phyloP scores from a whole-genome alignment of 306 rosid genomes.

The Sicyos baderoa region DNA sequence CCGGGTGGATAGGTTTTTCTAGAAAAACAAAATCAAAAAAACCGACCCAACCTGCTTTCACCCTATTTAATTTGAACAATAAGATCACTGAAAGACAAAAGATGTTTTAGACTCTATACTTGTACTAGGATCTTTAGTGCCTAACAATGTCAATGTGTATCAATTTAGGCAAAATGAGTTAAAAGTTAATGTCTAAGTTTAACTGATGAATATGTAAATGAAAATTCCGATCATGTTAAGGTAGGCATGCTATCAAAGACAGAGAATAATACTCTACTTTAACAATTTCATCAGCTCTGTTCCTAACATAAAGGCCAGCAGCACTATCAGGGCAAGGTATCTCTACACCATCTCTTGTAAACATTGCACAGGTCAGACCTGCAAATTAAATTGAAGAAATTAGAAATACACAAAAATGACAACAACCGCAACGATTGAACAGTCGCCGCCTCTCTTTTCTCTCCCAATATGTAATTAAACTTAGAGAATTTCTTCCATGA shows the following conservation, averaged over 20 bases:
- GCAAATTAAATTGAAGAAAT: constrained; percentile 36
- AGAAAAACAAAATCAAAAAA: too few species aligned
- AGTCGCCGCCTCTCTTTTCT: not conserved
- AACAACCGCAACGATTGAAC: constrained; percentile 3
- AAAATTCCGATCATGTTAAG: constrained; percentile 4
- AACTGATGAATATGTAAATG: not conserved
- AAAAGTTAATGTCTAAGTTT: not conserved
- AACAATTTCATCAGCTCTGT: constrained; percentile 73
- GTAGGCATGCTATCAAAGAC: not conserved
- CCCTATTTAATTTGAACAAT: not conserved
- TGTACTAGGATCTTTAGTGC: not conserved
- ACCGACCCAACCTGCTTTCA: too few species aligned
- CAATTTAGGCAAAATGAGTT: not conserved
- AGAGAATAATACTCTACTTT: constrained; percentile 38
- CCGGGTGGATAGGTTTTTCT: not conserved
- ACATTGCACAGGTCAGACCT: constrained; percentile 79
- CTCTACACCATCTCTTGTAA: constrained; percentile 61
- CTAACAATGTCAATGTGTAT: not conserved
- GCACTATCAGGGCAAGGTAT: constrained; percentile 70
- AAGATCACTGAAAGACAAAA: not conserved
- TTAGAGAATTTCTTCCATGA: too few species aligned
- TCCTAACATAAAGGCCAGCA: constrained; percentile 79
- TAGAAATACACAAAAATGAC: constrained; percentile 16
- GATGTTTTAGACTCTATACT: not conserved
- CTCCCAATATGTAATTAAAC: not conserved